Conservation (phyloP, 202 grass and related monocot genomes). For the Cymbopogon flexuosus region DNA sequence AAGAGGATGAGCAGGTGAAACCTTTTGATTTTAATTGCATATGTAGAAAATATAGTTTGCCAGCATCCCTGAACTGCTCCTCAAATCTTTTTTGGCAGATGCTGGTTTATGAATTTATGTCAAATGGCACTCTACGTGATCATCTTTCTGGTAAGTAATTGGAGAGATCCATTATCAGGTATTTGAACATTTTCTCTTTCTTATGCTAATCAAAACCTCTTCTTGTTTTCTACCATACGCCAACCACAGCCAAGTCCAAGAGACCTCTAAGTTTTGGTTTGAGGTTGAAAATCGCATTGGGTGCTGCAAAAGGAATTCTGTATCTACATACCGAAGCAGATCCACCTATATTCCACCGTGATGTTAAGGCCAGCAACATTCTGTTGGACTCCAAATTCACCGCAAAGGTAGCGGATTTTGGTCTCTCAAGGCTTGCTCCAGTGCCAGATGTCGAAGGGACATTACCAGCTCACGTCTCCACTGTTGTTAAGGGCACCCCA, state of each 20-base stretch:
- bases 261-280: constrained; percentile 48
- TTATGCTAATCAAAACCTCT: neutral
- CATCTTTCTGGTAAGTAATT: constrained; percentile 76
- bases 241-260: constrained; percentile 53
- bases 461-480: constrained; percentile 77
- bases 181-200: neutral
- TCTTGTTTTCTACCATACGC: constrained; percentile 11
- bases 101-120: constrained; percentile 96
- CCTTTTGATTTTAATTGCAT: constrained; percentile 18
- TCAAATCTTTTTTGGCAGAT: constrained; percentile 54
- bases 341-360: constrained; percentile 97
- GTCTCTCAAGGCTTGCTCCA: constrained; percentile 86
- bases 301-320: constrained; percentile 70
- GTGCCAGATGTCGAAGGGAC: constrained; percentile 61
- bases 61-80: neutral
- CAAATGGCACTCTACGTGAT: constrained; percentile 84
- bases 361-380: constrained; percentile 96
- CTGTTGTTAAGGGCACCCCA: constrained; percentile 88
- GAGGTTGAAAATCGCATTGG: constrained; percentile 76
- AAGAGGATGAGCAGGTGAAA: constrained; percentile 89
- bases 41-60: constrained; percentile 5
- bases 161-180: neutral
- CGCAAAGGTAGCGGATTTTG: constrained; percentile 93
- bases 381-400: constrained; percentile 77
- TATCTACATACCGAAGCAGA: constrained; percentile 94